Conservation (phyloP, 2,329 filamentous ascomycete genomes). For the Nemania serpens region DNA sequence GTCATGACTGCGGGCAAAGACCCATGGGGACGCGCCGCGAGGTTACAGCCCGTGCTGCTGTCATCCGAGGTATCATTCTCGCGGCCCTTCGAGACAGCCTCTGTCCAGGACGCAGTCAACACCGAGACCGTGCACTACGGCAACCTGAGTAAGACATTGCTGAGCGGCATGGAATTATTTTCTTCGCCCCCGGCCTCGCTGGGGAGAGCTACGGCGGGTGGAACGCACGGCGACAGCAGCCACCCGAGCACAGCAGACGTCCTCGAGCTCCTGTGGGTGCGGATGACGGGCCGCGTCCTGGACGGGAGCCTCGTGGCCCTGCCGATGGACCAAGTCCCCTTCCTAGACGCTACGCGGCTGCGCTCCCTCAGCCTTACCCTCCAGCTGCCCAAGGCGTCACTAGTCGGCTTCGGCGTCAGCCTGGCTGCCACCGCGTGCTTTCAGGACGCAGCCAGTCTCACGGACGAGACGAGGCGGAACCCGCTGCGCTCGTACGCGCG, state of each 20-base stretch:
- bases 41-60: constrained; percentile 65
- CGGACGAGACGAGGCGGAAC: constrained; percentile 24
- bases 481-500: constrained; percentile 39
- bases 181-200: constrained; percentile 27
- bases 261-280: constrained; percentile 45
- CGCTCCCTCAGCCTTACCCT: constrained; percentile 58
- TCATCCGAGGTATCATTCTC: constrained; percentile 63
- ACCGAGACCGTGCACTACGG: constrained; percentile 79
- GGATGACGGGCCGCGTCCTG: constrained; percentile 44
- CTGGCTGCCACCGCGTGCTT: constrained; percentile 54
- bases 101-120: constrained; percentile 63
- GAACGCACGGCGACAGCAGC: neutral
- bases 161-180: constrained; percentile 50
- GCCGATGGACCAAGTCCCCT: constrained; percentile 39
- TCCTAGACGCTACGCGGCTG: constrained; percentile 46
- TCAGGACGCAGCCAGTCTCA: constrained; percentile 27
- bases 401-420: constrained; percentile 65
- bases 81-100: constrained; percentile 61
- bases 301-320: constrained; percentile 40
- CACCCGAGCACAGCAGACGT: constrained; percentile 39
- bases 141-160: constrained; percentile 67
- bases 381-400: constrained; percentile 68
- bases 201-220: constrained; percentile 1
- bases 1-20: constrained; percentile 63
- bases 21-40: constrained; percentile 67